Conservation (phyloP, 805 yeast species). For the Sugiyamaella smithiae region DNA sequence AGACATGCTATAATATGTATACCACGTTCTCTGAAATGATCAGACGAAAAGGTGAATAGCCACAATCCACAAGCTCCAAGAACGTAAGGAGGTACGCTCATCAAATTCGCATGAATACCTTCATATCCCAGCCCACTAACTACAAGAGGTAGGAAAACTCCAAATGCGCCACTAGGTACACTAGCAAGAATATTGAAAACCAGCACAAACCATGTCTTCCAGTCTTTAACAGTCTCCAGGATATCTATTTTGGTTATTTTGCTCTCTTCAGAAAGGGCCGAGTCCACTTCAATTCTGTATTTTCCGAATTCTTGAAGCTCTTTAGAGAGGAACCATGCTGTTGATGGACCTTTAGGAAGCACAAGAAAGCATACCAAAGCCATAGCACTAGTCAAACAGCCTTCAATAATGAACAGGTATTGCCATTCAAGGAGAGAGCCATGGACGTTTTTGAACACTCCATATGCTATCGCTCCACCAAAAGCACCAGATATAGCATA, state of each 20-base stretch:
- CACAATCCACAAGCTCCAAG: conserved; percentile 8
- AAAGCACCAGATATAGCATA: conserved; percentile 51
- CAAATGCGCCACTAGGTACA: conserved; percentile 9
- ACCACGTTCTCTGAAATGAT: conserved; percentile 9
- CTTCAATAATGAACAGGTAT: conserved; percentile 57
- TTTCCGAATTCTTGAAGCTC: conserved; percentile 17
- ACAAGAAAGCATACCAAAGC: conserved; percentile 47
- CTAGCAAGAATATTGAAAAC: conserved; percentile 7
- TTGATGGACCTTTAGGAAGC: conserved; percentile 52
- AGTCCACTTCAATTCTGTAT: background rate
- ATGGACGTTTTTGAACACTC: conserved; percentile 44
- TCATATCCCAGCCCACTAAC: conserved; percentile 55
- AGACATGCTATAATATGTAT: conserved; percentile 1
- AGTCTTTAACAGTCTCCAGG: conserved; percentile 5
- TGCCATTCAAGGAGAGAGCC: conserved; percentile 50
- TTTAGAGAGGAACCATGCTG: conserved; percentile 30
- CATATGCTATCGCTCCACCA: conserved; percentile 54
- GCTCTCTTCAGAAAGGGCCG: conserved; percentile 5
- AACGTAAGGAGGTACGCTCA: conserved; percentile 15
- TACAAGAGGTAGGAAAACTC: conserved; percentile 52
- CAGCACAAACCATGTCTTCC: conserved; percentile 8
- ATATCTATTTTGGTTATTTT: conserved; percentile 3
- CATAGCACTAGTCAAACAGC: conserved; percentile 47
- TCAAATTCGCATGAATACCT: conserved; percentile 49
- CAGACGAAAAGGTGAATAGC: conserved; percentile 7